phyloP scores from a whole-genome alignment of 768 basidiomycete species.

The Hortiboletus flavorubellus region DNA sequence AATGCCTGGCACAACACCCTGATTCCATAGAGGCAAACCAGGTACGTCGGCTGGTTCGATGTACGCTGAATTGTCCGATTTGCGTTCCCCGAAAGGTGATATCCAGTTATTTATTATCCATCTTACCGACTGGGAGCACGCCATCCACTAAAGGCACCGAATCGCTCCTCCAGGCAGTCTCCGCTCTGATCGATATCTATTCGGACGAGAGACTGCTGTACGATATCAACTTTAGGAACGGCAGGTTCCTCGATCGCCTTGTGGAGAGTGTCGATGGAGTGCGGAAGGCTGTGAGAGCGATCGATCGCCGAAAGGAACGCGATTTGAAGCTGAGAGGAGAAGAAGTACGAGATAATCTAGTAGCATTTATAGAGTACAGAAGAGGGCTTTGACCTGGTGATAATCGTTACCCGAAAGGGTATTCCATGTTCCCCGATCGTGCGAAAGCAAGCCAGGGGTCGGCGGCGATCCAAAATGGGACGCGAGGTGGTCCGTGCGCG shows the following conservation, averaged over 20 bases:
- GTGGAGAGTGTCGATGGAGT: conserved; percentile 58
- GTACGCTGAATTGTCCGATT: neutral
- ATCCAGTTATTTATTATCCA: conserved; percentile 60
- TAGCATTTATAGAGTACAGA: conserved; percentile 74
- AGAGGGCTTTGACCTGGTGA: conserved; percentile 42
- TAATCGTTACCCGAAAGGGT: neutral
- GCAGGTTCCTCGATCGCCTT: conserved; percentile 53
- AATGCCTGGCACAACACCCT: conserved; percentile 74
- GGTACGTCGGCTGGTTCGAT: conserved; percentile 29
- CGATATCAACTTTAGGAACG: conserved; percentile 76
- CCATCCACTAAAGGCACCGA: conserved; percentile 53
- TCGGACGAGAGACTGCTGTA: conserved; percentile 82
- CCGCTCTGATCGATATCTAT: conserved; percentile 89
- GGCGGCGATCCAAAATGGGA: neutral
- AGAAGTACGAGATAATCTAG: conserved; percentile 71
- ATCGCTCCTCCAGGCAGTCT: conserved; percentile 70
- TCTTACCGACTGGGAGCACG: conserved; percentile 45
- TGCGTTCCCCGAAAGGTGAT: conserved; percentile 45
- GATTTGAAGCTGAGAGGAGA: conserved; percentile 69
- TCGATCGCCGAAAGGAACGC: conserved; percentile 63
- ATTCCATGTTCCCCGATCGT: neutral
- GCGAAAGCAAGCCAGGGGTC: too few relatives aligned
- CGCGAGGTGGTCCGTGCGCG: conserved; percentile 31
- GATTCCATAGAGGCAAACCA: conserved; percentile 56
- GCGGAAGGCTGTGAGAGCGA: conserved; percentile 56